These are phyloP conservation scores for Lanmaoa pseudosensibilis DNA, from an alignment of 768 basidiomycete genomes.

Conservation along the genomic window DNA sequence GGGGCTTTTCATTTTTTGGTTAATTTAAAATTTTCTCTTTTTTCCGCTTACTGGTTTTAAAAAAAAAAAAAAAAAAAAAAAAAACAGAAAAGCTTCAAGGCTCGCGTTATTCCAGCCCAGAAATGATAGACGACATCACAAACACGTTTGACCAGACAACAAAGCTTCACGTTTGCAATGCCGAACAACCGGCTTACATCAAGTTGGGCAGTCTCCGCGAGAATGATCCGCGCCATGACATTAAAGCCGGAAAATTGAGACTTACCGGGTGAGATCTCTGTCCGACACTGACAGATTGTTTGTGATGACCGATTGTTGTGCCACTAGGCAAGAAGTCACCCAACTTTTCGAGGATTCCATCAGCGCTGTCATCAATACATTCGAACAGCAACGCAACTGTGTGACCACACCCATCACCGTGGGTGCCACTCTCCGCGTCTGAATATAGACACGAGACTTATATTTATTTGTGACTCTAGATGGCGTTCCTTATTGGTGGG, in stretches of 20 bases:
- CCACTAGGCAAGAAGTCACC: conserved; percentile 35
- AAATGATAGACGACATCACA: conserved; percentile 34
- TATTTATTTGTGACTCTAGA: background rate
- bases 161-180: conserved; percentile 39
- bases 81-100: conserved; percentile 25
- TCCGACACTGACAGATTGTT: background rate
- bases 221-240: conserved; percentile 31
- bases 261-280: conserved; percentile 31
- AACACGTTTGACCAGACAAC: conserved; percentile 36
- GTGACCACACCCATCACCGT: conserved; percentile 31
- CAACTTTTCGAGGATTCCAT: conserved; percentile 45
- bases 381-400: conserved; percentile 28
- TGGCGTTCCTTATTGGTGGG: conserved; percentile 48
- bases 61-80: no score
- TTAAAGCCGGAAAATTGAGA: conserved; percentile 35
- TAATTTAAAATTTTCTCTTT: no score
- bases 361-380: conserved; percentile 29
- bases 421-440: background rate
- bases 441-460: background rate
- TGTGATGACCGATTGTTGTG: background rate
- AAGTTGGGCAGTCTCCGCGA: conserved; percentile 39
- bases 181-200: conserved; percentile 34
- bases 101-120: conserved; percentile 28
- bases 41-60: no score
- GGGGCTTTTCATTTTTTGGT: no score